Conservation (phyloP, 1,139 yeast genomes). For the Kurtzmaniella quercitrusa region DNA sequence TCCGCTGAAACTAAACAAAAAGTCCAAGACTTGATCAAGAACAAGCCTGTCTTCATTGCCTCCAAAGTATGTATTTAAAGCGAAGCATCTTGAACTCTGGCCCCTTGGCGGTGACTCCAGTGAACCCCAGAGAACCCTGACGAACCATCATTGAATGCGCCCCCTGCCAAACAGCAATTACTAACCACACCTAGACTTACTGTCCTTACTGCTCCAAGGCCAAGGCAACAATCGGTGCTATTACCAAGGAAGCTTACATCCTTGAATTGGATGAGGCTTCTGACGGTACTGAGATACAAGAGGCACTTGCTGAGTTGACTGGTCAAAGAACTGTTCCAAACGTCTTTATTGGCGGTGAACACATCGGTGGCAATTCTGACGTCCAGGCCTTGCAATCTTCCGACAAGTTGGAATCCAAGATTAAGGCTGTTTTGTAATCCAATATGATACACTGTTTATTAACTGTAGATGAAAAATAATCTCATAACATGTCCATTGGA, state of each 20-base stretch:
- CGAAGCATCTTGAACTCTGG: too few species aligned
- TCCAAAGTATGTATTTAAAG: conserved; percentile 59
- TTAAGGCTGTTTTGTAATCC: conserved; percentile 37
- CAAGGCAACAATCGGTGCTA: conserved; percentile 50
- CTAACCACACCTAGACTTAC: conserved; percentile 26
- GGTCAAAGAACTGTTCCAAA: conserved; percentile 95
- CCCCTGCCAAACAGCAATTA: conserved; percentile 6
- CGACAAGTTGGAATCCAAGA: conserved; percentile 31
- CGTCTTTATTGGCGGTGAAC: conserved; percentile 83
- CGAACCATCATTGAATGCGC: too few species aligned
- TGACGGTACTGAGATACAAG: conserved; percentile 60
- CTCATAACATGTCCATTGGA: too few species aligned
- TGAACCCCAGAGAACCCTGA: too few species aligned
- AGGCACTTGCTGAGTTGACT: conserved; percentile 67
- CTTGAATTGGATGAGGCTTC: conserved; percentile 56
- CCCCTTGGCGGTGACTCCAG: too few species aligned
- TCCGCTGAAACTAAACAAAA: conserved; percentile 51
- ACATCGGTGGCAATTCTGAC: conserved; percentile 92
- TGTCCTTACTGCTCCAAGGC: conserved; percentile 74
- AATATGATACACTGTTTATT: background rate
- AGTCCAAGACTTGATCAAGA: conserved; percentile 61
- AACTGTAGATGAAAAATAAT: too few species aligned
- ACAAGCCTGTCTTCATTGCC: conserved; percentile 75
- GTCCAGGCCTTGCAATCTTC: conserved; percentile 54
- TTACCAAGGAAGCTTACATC: conserved; percentile 53